A percentile compares a stretch with the other conserved stretches of the same genome.
phyloP scores from a whole-genome alignment of 768 basidiomycete species.

The Termitomyces sp. region DNA sequence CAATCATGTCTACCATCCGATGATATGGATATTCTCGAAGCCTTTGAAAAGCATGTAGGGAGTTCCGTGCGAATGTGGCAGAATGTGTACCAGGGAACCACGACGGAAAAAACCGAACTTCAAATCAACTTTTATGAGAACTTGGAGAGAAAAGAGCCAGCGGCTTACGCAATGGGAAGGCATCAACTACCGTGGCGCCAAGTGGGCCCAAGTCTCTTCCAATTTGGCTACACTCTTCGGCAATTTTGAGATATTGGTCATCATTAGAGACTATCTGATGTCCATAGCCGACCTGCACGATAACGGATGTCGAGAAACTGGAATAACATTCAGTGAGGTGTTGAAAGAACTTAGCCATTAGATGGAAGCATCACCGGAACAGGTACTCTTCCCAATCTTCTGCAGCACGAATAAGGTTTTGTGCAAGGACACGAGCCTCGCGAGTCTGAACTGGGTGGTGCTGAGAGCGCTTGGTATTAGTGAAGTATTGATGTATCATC shows the following conservation, averaged over 20 bases:
- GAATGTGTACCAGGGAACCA: slow-evolving; percentile 20
- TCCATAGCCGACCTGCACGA: slow-evolving; percentile 19
- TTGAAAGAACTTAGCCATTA: neutral
- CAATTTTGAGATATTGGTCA: slow-evolving; percentile 19
- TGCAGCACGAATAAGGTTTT: slow-evolving; percentile 19
- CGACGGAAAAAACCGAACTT: slow-evolving; percentile 17
- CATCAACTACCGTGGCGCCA: slow-evolving; percentile 17
- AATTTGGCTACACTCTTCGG: slow-evolving; percentile 11
- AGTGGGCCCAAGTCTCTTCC: slow-evolving; percentile 10
- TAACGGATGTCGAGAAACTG: slow-evolving; percentile 21
- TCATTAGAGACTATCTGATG: slow-evolving; percentile 20
- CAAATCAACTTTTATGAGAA: neutral
- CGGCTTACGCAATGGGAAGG: slow-evolving; percentile 21
- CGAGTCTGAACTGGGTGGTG: slow-evolving; percentile 23
- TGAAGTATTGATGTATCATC: slow-evolving; percentile 18
- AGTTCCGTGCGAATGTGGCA: slow-evolving; percentile 8
- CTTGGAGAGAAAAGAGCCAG: no score
- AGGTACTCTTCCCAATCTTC: slow-evolving; percentile 13
- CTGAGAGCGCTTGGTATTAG: slow-evolving; percentile 14
- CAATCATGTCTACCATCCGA: slow-evolving; percentile 13
- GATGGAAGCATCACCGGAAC: neutral
- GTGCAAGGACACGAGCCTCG: slow-evolving; percentile 29
- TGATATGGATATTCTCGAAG: slow-evolving; percentile 15
- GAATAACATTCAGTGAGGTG: neutral
- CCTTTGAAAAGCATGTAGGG: neutral